These are phyloP conservation scores for Microthyrium microscopicum DNA, from an alignment of 2,329 filamentous ascomycete genomes.

Conservation along the genomic window DNA sequence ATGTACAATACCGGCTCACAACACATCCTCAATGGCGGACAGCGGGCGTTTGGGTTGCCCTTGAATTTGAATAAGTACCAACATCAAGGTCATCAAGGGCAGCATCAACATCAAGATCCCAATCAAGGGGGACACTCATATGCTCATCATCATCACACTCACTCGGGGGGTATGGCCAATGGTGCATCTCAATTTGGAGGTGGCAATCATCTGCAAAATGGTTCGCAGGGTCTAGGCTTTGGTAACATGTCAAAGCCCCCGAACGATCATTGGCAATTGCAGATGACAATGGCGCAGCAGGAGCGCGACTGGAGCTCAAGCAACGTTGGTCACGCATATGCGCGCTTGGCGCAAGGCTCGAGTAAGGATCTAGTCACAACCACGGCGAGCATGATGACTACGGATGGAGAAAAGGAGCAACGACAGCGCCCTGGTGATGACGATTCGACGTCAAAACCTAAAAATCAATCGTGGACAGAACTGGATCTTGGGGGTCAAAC, in stretches of 20 bases:
- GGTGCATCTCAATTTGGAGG: conserved; percentile 46
- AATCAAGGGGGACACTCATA: conserved; percentile 44
- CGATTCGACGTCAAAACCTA: conserved; percentile 20
- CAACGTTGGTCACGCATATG: conserved; percentile 57
- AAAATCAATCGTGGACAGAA: conserved; percentile 70
- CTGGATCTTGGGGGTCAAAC: conserved; percentile 95
- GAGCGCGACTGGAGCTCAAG: conserved; percentile 41
- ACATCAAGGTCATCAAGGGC: conserved; percentile 30
- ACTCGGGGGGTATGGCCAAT: conserved; percentile 44
- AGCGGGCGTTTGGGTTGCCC: conserved; percentile 19
- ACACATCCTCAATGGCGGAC: conserved; percentile 49
- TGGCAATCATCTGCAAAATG: conserved; percentile 43
- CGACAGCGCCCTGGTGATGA: conserved; percentile 51
- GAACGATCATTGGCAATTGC: conserved; percentile 70
- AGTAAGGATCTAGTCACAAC: conserved; percentile 48
- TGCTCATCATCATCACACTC: conserved; percentile 43
- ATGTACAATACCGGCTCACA: conserved; percentile 61
- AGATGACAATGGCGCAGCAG: conserved; percentile 65
- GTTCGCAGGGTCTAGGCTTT: conserved; percentile 37
- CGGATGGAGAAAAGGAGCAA: conserved; percentile 36
- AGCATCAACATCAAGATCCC: conserved; percentile 45
- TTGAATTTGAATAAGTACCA: conserved; percentile 20
- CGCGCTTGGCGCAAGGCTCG: conserved; percentile 50
- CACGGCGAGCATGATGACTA: conserved; percentile 31
- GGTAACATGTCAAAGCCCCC: conserved; percentile 40